Evolutionary conservation across 768 basidiomycete genomes (phyloP), one percentile per base, ranked within the genome.

Genomic region (Candolleomyces eurysporus): DNA sequence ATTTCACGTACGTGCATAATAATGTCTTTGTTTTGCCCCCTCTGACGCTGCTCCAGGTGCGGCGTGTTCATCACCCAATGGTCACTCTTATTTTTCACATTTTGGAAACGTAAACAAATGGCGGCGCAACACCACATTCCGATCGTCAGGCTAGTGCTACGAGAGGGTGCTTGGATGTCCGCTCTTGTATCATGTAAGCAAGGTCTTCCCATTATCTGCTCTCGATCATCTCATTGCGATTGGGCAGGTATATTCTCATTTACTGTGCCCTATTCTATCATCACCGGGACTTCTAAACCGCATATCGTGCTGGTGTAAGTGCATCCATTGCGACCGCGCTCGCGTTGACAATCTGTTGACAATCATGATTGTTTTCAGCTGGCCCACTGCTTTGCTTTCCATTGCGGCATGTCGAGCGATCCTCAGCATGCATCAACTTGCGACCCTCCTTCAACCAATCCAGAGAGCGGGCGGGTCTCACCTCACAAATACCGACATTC

Each of bases 141-240:
- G 13, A 42, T 57, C 31, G 5, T 61, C n/a, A 51, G 45, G 21
- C 40, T 61, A 13, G 61, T 61, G 6, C 51, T 61, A 36, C 36
- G 56, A 32, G 48, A 61, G 36, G 55, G 61, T 10, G 22, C 56
- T 10, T 61, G 61, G 61, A 57, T 61, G 17, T 61, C 55, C 0
- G 21, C 53, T 10, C 32, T 61, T 6, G n/a, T 57, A 4, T 61
- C 31, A 36, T 57, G 61, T 61, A 43, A 8, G 55, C 55, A 22
- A 14, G 16, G 21, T 4, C n/a, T 56, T 56, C 45, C 31, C 31
- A 45, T 21, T 5, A 10, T 30, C 55, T 36, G 42, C 9, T 8
- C 11, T 5, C 26, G 31, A 9, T 30, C 17, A 21, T 4, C 17
- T 36, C 46, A 17, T 36, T 13, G 5, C 36, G 36, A 36, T 36